Conservation (phyloP, 768 basidiomycete species). For the Lentinula sp. region DNA sequence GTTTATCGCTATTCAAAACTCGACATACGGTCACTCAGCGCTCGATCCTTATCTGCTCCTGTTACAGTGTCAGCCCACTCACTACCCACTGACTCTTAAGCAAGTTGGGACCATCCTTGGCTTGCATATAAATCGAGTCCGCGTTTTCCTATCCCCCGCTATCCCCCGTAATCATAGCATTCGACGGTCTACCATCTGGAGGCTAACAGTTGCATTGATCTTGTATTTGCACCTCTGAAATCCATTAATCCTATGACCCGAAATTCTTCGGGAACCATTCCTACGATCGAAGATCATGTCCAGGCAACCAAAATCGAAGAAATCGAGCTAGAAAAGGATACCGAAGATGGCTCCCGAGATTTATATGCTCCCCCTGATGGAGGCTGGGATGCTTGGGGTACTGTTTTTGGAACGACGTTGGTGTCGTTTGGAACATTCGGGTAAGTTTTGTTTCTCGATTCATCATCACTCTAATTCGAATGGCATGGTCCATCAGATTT, state of each 20-base stretch:
- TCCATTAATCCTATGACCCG: not conserved
- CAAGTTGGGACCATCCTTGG: not conserved
- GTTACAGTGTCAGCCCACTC: too few relatives aligned
- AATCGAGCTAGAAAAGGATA: not conserved
- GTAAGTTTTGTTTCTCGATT: conserved; percentile 10
- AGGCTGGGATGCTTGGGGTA: conserved; percentile 2
- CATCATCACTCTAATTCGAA: conserved; percentile 7
- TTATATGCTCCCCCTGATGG: conserved; percentile 2
- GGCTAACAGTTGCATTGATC: too few relatives aligned
- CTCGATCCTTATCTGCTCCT: too few relatives aligned
- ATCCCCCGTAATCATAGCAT: too few relatives aligned
- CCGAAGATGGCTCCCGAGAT: not conserved
- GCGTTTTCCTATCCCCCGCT: not conserved
- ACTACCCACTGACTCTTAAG: too few relatives aligned
- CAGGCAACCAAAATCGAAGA: not conserved
- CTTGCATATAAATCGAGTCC: not conserved
- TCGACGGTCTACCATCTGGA: not conserved
- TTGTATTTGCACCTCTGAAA: not conserved
- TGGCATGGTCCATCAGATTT: conserved; percentile 1
- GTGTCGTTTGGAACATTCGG: conserved; percentile 8
- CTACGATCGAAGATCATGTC: not conserved
- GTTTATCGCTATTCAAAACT: too few relatives aligned
- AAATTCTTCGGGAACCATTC: not conserved
- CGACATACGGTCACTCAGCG: too few relatives aligned
- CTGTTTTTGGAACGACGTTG: conserved; percentile 1